These are phyloP conservation scores for Solanum bulbocastanum DNA, from an alignment of 257 asterid species.

Conservation along the genomic window DNA sequence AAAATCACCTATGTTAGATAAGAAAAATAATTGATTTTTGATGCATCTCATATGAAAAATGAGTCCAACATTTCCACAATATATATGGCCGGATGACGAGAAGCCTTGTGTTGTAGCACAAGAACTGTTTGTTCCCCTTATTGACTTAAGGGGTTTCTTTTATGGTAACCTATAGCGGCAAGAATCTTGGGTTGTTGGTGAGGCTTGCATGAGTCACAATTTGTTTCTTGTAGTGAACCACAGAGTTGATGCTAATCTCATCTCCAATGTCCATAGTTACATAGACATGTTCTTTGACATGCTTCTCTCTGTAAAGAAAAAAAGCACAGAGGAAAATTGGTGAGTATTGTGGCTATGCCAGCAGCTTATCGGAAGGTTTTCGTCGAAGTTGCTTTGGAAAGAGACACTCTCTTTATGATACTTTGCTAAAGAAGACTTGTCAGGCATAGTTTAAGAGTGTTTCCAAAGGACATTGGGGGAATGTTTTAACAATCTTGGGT, in stretches of 20 bases:
- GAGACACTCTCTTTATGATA: not conserved
- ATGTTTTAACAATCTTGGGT: not conserved
- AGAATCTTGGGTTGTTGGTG: slow-evolving; percentile 44
- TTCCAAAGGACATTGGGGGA: not conserved
- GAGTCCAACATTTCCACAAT: slow-evolving; percentile 39
- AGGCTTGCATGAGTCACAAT: slow-evolving; percentile 59
- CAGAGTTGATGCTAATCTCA: slow-evolving; percentile 38
- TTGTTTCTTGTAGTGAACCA: slow-evolving; percentile 72
- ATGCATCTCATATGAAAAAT: slow-evolving; percentile 28
- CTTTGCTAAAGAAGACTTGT: not conserved
- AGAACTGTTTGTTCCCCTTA: slow-evolving; percentile 42
- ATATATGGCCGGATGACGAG: not conserved
- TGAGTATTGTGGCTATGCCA: not conserved
- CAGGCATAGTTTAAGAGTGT: not conserved
- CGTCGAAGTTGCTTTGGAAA: not conserved
- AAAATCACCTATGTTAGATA: slow-evolving; percentile 4
- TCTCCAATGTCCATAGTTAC: not conserved
- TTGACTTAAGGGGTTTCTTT: slow-evolving; percentile 59
- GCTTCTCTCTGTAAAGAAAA: not conserved
- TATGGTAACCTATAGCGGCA: slow-evolving; percentile 39
- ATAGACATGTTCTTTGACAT: not conserved
- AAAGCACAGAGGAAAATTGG: not conserved
- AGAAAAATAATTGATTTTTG: slow-evolving; percentile 18
- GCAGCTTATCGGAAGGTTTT: not conserved
- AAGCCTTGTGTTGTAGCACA: slow-evolving; percentile 3